These are phyloP conservation scores for Staphylotrichum tortipilum DNA, from an alignment of 495 filamentous ascomycete species.

Conservation along the genomic window DNA sequence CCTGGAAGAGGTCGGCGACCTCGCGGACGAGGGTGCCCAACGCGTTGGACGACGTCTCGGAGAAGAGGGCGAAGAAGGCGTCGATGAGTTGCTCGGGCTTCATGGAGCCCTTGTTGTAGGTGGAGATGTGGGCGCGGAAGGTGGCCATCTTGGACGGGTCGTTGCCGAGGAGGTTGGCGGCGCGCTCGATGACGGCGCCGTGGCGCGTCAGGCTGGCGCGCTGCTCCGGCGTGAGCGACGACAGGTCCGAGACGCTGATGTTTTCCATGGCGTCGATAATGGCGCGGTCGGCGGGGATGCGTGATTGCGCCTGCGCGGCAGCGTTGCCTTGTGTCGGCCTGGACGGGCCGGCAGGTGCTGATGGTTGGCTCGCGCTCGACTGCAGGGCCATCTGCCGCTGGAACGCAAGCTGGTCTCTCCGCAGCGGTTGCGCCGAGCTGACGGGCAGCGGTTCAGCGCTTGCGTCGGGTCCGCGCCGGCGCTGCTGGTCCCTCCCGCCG, in stretches of 20 bases:
- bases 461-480: conserved; percentile 44
- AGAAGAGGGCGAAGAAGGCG: conserved; percentile 67
- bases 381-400: conserved; percentile 81
- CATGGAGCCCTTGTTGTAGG: conserved; percentile 57
- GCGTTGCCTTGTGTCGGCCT: conserved; percentile 13
- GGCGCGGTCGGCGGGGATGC: conserved; percentile 14
- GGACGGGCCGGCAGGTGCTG: conserved; percentile 27
- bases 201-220: conserved; percentile 71
- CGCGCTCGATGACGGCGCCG: conserved; percentile 74
- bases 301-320: conserved; percentile 10
- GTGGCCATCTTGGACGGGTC: conserved; percentile 59
- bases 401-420: conserved; percentile 83
- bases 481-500: conserved; percentile 32
- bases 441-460: conserved; percentile 71
- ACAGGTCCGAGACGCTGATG: conserved; percentile 32
- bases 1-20: conserved; percentile 87
- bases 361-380: not conserved
- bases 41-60: conserved; percentile 63
- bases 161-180: conserved; percentile 66
- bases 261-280: conserved; percentile 29
- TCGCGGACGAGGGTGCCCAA: conserved; percentile 87
- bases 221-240: conserved; percentile 56
- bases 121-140: conserved; percentile 71
- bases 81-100: conserved; percentile 71
- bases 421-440: conserved; percentile 73